Percentiles rank a stretch among this genome's conserved stretches.
Evolutionary conservation across 768 basidiomycete genomes (phyloP).

Genomic region (Suillus spraguei): DNA sequence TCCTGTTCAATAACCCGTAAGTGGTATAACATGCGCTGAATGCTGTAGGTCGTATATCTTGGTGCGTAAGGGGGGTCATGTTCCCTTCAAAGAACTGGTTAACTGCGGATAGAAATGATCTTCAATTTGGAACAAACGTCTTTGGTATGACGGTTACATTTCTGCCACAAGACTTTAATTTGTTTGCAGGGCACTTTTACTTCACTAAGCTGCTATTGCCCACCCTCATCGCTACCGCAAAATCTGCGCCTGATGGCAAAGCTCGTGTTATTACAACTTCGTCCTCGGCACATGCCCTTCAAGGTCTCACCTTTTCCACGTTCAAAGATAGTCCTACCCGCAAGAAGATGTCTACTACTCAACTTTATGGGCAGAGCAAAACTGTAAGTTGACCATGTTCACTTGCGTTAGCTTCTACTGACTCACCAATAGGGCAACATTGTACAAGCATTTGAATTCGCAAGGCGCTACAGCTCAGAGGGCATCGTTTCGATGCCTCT

Average conservation of each 20-base stretch:
- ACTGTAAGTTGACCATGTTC: slow-evolving; percentile 22
- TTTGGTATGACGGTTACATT: slow-evolving; percentile 39
- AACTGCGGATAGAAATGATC: slow-evolving; percentile 56
- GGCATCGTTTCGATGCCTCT: slow-evolving; percentile 37
- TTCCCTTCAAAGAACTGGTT: slow-evolving; percentile 41
- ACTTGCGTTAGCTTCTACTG: not conserved
- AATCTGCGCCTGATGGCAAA: slow-evolving; percentile 33
- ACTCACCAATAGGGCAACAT: slow-evolving; percentile 29
- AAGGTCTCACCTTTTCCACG: slow-evolving; percentile 38
- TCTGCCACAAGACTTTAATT: slow-evolving; percentile 24
- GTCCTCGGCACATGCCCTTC: slow-evolving; percentile 32
- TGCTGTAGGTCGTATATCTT: not conserved
- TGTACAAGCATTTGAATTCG: slow-evolving; percentile 33
- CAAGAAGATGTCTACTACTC: slow-evolving; percentile 14
- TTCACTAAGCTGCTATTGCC: slow-evolving; percentile 50
- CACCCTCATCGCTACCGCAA: slow-evolving; percentile 37
- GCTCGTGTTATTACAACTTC: slow-evolving; percentile 45
- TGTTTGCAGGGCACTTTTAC: slow-evolving; percentile 43
- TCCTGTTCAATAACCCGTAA: slow-evolving; percentile 52
- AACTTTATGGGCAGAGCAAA: slow-evolving; percentile 34
- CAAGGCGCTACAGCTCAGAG: slow-evolving; percentile 29
- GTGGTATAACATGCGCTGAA: slow-evolving; percentile 17
- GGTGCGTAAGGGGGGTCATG: slow-evolving; percentile 46
- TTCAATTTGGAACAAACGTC: slow-evolving; percentile 58
- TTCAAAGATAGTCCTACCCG: slow-evolving; percentile 42